Evolutionary conservation across 2,329 filamentous ascomycete genomes (phyloP), one percentile per base, ranked within the genome.

Genomic region (Zarea fungicola): DNA sequence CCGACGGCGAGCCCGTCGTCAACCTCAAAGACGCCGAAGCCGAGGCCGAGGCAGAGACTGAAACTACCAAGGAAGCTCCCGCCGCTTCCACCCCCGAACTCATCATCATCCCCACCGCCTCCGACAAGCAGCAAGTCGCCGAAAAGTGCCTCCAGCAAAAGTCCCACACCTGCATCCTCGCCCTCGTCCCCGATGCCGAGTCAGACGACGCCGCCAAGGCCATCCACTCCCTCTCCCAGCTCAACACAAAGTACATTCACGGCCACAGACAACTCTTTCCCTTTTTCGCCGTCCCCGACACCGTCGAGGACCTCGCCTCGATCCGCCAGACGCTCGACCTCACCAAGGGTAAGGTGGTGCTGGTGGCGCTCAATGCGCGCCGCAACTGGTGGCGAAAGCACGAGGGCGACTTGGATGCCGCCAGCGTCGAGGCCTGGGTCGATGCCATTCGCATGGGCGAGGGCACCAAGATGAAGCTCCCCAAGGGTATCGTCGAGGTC

Each of bases 381-480:
- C 83, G 90, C 47, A 78, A 80, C 35, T 99, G 93, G 93, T 95
- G 84, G 80, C 85, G 86, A 59, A 80, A 78, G 50, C 93, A 88
- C 64, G 70, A 80, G 41, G 81, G 77, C 3, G 71, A 78, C 36
- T 83, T 82, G 37, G 80, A 78, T 48, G 62, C 75, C 21, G 73
- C 78, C 47, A 78, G 76, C 22, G 72, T 99, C 25, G 89, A 96
- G 70, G 72, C 73, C 53, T 99, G 92, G 89, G 81, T 99, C 51
- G 93, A 99, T 61, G 77, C 81, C n/a, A 89, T 97, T 54, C 84
- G 89, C 31, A 78, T 99, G 75, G 89, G 91, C 45, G 92, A 97
- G 62, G 87, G 89, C 3, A 71, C 78, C 51, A 96, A 92, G 75
- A 77, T 83, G 59, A 87, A 84, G 70, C 65, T 93, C 35, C 87